These are phyloP conservation scores for Phytophthora palmivora DNA, from an alignment of 352 stramenopile species.

Conservation along the genomic window DNA sequence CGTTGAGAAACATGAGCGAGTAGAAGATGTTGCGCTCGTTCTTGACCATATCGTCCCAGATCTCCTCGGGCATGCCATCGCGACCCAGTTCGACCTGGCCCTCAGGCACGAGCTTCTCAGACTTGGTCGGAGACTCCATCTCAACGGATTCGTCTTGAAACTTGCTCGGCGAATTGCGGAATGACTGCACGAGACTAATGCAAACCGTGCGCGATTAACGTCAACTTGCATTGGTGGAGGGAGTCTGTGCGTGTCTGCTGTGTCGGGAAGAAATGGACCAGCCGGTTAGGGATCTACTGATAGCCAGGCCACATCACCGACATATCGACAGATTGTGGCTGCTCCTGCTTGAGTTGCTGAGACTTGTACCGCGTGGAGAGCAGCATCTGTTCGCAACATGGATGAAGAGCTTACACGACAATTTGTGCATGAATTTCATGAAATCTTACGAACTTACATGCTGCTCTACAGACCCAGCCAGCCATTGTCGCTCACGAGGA, in stretches of 20 bases:
- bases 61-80: conserved; percentile 57
- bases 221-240: conserved; percentile 32
- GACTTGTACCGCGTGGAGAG: conserved; percentile 20
- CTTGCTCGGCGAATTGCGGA: conserved; percentile 28
- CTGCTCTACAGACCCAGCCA: conserved; percentile 50
- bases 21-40: conserved; percentile 63
- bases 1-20: conserved; percentile 73
- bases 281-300: conserved; percentile 10
- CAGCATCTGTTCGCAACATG: conserved; percentile 19
- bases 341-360: conserved; percentile 5
- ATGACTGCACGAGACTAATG: conserved; percentile 27
- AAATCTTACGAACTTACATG: neutral
- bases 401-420: conserved; percentile 6
- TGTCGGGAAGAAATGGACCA: conserved; percentile 26
- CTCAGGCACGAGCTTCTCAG: conserved; percentile 50
- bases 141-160: neutral
- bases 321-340: conserved; percentile 26
- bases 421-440: neutral
- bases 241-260: conserved; percentile 17
- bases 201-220: conserved; percentile 24
- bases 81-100: conserved; percentile 29
- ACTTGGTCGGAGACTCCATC: conserved; percentile 44
- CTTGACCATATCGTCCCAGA: conserved; percentile 62
- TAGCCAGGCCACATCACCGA: conserved; percentile 20
- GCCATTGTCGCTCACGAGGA: conserved; percentile 56